Evolutionary conservation across 2,329 filamentous ascomycete species (phyloP).

Genomic region (Colletotrichum sp.): DNA sequence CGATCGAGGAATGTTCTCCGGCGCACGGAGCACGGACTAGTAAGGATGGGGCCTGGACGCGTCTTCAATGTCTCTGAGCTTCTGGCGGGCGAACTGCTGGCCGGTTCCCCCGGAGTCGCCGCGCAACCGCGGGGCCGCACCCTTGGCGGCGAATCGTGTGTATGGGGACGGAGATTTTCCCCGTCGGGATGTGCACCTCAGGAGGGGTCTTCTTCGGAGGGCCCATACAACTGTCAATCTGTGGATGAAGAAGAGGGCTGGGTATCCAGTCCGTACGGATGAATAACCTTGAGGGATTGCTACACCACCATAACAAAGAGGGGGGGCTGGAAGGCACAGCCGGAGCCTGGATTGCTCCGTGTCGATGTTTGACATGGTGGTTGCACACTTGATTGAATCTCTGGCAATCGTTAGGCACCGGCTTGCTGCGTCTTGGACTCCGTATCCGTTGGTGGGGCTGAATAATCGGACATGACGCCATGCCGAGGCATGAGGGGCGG

Average conservation of each 20-base stretch:
- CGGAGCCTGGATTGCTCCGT: not conserved
- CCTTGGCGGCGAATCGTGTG: not conserved
- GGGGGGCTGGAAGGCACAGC: not conserved
- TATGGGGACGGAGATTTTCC: not conserved
- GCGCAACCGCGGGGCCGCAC: not conserved
- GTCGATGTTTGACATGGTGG: not conserved
- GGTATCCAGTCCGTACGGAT: not conserved
- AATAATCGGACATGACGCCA: conserved; percentile 5
- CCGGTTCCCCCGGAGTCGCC: not conserved
- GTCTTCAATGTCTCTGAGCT: not conserved
- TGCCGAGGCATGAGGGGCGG: conserved; percentile 12
- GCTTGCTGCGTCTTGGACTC: not conserved
- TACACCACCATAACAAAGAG: not conserved
- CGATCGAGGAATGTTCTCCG: conserved; percentile 20
- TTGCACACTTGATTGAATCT: not conserved
- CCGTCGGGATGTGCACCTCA: not conserved
- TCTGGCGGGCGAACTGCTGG: not conserved
- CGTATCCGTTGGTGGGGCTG: not conserved
- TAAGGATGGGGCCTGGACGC: conserved; percentile 16
- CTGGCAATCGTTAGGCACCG: not conserved
- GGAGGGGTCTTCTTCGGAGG: not conserved
- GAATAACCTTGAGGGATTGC: not conserved
- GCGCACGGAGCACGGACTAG: conserved; percentile 17
- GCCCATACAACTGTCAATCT: not conserved
- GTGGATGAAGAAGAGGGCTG: not conserved